phyloP scores from a whole-genome alignment of 345 rosid genomes.

The Acer negundo region DNA sequence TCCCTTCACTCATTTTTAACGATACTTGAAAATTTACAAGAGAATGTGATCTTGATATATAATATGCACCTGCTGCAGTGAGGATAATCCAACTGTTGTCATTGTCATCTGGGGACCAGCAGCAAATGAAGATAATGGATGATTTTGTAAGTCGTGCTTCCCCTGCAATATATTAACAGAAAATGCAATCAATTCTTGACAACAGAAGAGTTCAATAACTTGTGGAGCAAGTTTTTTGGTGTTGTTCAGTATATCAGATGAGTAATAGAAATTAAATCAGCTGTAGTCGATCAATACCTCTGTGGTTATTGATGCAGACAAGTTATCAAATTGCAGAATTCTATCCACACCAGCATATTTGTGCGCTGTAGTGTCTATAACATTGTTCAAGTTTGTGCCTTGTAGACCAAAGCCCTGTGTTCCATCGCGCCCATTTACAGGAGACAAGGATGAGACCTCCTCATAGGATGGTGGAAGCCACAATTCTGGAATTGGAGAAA shows the following conservation, averaged over 20 bases:
- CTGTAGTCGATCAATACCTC: constrained; percentile 31
- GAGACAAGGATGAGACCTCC: constrained; percentile 28
- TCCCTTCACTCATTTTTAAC: constrained; percentile 7
- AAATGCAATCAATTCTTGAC: not conserved
- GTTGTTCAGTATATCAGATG: not conserved
- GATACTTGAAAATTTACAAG: not conserved
- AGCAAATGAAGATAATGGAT: constrained; percentile 25
- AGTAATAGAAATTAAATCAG: constrained; percentile 8
- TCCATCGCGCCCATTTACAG: constrained; percentile 26
- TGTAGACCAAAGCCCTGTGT: constrained; percentile 27
- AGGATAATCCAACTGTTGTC: constrained; percentile 20
- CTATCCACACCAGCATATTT: constrained; percentile 30
- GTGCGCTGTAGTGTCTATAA: constrained; percentile 15
- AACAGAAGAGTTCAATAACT: not conserved
- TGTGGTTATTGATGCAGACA: constrained; percentile 25
- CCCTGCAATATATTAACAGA: constrained; percentile 30
- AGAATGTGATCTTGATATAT: not conserved
- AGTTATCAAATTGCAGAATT: constrained; percentile 34
- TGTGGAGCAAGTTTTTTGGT: constrained; percentile 7
- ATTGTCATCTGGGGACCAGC: constrained; percentile 10
- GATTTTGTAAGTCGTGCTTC: constrained; percentile 29
- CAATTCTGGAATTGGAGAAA: constrained; percentile 30
- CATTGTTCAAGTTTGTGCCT: constrained; percentile 23
- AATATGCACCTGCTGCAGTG: constrained; percentile 31
- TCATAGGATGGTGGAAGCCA: constrained; percentile 35